phyloP scores from a whole-genome alignment of 2,329 filamentous ascomycete species.

The Samsoniella hepiali region DNA sequence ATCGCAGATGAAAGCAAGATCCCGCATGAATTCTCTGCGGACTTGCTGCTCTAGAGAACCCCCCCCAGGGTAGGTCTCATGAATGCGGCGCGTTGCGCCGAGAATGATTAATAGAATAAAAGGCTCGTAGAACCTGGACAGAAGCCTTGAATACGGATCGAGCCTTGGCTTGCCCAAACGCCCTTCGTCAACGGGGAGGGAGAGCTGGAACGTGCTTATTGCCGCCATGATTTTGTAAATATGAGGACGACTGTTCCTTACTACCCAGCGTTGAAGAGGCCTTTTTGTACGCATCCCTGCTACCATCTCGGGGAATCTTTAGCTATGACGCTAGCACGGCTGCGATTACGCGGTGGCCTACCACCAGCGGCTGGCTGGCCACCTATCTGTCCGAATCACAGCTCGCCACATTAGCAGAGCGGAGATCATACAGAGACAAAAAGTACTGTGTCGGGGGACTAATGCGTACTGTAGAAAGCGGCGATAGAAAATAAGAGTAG shows the following conservation, averaged over 20 bases:
- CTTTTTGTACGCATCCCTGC: background rate
- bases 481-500: no score
- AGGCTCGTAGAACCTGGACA: conserved; percentile 8
- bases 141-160: background rate
- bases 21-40: background rate
- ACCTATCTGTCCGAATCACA: background rate
- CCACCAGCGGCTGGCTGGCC: background rate
- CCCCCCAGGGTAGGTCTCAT: background rate
- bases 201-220: background rate
- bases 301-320: background rate
- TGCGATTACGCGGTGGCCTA: background rate
- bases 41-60: background rate
- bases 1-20: background rate
- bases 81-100: background rate
- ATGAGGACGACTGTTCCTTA: no score
- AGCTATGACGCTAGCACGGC: background rate
- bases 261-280: background rate
- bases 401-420: background rate
- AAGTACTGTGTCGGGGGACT: no score
- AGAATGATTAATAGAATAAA: background rate
- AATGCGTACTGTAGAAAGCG: no score
- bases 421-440: no score
- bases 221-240: background rate
- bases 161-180: background rate
- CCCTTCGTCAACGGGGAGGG: background rate